phyloP scores from a whole-genome alignment of 2,329 filamentous ascomycete species.

The Xylariales sp. region DNA sequence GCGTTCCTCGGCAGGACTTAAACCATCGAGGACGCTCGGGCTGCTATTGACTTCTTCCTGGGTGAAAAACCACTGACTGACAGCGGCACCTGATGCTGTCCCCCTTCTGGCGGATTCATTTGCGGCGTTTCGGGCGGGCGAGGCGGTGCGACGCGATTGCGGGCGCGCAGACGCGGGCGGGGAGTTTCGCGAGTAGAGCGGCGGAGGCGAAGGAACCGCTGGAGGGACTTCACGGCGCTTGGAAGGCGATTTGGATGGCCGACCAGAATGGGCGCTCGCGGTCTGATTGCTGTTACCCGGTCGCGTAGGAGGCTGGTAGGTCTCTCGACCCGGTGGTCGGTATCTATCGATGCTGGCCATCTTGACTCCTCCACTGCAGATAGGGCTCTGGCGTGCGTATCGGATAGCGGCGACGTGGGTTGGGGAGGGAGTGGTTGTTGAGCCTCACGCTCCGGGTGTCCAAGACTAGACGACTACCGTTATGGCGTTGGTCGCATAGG shows the following conservation, averaged over 20 bases:
- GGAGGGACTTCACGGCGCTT: constrained; percentile 54
- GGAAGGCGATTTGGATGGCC: constrained; percentile 45
- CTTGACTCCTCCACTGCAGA: no score
- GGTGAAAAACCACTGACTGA: constrained; percentile 83
- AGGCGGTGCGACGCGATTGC: constrained; percentile 15
- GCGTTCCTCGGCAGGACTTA: constrained; percentile 72
- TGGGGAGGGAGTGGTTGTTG: no score
- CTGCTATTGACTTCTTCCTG: constrained; percentile 76
- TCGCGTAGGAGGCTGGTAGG: constrained; percentile 46
- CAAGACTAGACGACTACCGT: no score
- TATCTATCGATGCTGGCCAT: constrained; percentile 61
- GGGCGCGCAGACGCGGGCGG: constrained; percentile 40
- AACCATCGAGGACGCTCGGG: constrained; percentile 80
- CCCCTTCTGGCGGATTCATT: constrained; percentile 20
- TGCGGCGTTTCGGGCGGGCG: constrained; percentile 36
- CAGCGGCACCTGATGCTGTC: constrained; percentile 26
- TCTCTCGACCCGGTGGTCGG: constrained; percentile 41
- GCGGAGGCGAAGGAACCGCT: constrained; percentile 57
- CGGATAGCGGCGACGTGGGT: no score
- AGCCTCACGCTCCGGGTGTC: no score
- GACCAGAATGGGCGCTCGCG: constrained; percentile 30
- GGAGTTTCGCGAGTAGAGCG: constrained; percentile 49
- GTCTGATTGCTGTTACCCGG: constrained; percentile 1
- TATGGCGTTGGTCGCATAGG: no score
- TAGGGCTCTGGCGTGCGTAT: no score